Base-by-base conservation (phyloP, 495 filamentous ascomycete species). In the Elasticomyces elasticus region DNA sequence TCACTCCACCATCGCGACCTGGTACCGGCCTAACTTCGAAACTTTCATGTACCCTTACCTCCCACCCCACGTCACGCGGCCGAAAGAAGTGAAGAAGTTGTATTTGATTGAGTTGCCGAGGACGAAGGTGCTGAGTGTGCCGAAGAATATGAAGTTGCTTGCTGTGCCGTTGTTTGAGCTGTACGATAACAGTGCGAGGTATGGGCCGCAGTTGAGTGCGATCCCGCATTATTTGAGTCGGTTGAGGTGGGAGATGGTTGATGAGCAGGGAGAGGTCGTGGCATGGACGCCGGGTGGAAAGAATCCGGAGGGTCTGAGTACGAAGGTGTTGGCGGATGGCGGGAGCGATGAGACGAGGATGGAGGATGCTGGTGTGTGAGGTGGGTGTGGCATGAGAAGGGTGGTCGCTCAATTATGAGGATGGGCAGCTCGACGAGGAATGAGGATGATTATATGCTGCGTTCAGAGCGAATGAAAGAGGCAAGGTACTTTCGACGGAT, bases 11-110 rank as follows among this genome's bases (percentile, higher is more conserved):
- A 77, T 98, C 43, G 91, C 92, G 33, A 89, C 95, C 72, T 98
- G 94, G 92, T 98, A 89, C 89, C 76, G 92, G 25, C 92, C 92
- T 38, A 97, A 95, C 72, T 95, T 97, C 64, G 92, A 98, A 74
- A 98, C 92, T 0, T 97, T 96, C 75, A 96, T 96, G 92, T 98
- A 98, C 68, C 92, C 92, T 0, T 98, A 94, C 70, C 81, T 95
- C 41, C 92, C 92, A 6, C 86, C 89, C 17, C 92, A 98, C 69
- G 86, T 95, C 53, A 95, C 92, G 9, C 78, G 94, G 38, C 92
- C 92, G 17, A 98, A 96, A 75, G 92, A 98, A 76, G 95, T 90
- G 75, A 98, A 98, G 77, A 98, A 98, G 78, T 75, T 96, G 45
- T 98, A 96, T 67, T 87, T 97, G 51, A 95, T 98, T 47, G 86